Evolutionary conservation across 352 stramenopile genomes (phyloP), one percentile per base, ranked within the genome.

Genomic region (Phytophthora fragariaefolia): DNA sequence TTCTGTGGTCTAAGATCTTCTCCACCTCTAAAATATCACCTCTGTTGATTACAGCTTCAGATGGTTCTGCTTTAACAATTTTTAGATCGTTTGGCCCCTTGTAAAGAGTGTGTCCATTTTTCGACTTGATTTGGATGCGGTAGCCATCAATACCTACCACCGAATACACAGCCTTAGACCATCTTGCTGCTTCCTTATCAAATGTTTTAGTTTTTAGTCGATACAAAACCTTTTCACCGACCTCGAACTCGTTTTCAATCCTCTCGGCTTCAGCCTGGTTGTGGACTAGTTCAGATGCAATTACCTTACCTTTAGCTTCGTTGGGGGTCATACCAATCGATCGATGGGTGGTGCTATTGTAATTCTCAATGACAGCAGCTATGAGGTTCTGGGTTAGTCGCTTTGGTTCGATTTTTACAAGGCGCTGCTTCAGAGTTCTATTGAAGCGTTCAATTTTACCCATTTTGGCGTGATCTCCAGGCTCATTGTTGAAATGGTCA

Each of bases 311-410:
- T 27, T 76, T 62, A 12, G 68, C 66, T 50, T 72, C 50, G 40
- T 68, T 69, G 10, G 73, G 73, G 18, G 60, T 74, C 48, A n/a
- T n/a, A n/a, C n/a, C n/a, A n/a, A n/a, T n/a, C n/a, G n/a, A n/a
- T 15, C 47, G 28, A 63, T 81, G 65, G n/a, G 57, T n/a, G 10
- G 73, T 81, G 9, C 27, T 69, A 28, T 82, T 82, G 45, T 79
- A 82, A 34, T 79, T 79, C 0, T 53, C 6, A 17, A 81, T 79
- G 4, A 69, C 20, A 58, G 73, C 53, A 36, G 30, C 12, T 6
- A 36, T 36, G 12, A 36, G 30, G 6, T 12, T 36, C 12, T 36
- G 30, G 30, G 30, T 36, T 12, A 36, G 6, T 12, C 30, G 6
- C 30, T 36, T 36, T 36, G 30, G 30, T 6, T 6, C 6, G 6